Percentiles rank a stretch among this genome's conserved stretches.
These are phyloP conservation scores for Tolypocladium ovalisporum DNA, from an alignment of 2,329 filamentous ascomycete species.

Conservation along the genomic window DNA sequence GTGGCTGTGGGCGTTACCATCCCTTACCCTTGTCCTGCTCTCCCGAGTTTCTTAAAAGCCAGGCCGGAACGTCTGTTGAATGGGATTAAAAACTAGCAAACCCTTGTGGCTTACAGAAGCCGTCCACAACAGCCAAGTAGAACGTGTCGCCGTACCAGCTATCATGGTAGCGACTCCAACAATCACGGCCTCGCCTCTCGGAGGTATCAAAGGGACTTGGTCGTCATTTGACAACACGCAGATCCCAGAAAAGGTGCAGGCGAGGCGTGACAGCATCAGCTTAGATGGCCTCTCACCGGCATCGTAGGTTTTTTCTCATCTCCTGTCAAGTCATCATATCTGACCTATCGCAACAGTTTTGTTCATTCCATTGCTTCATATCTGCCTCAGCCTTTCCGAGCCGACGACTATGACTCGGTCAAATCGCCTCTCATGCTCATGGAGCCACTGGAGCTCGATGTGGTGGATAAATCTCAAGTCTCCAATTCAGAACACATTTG, in stretches of 20 bases:
- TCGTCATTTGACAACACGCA: neutral
- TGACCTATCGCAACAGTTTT: neutral
- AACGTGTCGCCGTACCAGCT: neutral
- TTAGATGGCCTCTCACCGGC: neutral
- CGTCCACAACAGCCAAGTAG: no score
- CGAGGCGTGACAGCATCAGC: neutral
- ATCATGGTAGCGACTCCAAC: neutral
- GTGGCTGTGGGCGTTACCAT: neutral
- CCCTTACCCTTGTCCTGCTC: neutral
- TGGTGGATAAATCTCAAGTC: neutral
- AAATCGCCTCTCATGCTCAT: constrained; percentile 1
- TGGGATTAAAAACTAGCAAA: no score
- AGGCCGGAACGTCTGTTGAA: neutral
- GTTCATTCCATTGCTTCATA: neutral
- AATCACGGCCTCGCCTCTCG: neutral
- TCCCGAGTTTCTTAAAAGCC: neutral
- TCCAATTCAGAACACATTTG: neutral
- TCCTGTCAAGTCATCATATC: neutral
- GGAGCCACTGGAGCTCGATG: neutral
- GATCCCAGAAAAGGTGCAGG: neutral
- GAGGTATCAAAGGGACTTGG: neutral
- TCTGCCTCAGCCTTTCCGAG: neutral
- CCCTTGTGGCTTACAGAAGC: neutral
- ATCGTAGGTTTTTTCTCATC: neutral
- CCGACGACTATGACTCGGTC: no score